A percentile compares a stretch with the other conserved stretches of the same genome.
Conservation (phyloP, 495 filamentous ascomycete species). For the Clohesyomyces aquaticus region DNA sequence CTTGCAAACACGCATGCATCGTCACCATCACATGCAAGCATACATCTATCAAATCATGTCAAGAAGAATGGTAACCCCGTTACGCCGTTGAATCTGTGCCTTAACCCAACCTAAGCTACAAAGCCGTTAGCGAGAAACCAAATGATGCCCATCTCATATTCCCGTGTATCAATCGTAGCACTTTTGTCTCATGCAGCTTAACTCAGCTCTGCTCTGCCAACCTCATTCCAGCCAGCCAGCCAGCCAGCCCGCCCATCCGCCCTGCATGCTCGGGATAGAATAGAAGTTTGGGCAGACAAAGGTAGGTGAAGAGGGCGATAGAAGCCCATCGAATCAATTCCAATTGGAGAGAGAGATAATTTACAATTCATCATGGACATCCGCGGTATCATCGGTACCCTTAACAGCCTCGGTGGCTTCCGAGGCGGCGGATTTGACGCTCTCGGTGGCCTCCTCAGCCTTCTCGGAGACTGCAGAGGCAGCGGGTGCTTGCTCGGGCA, state of each 20-base stretch:
- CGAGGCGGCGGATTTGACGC: slow-evolving; percentile 40
- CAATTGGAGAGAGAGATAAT: slow-evolving; percentile 30
- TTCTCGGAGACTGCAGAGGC: slow-evolving; percentile 56
- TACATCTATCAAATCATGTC: background rate
- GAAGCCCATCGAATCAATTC: no score
- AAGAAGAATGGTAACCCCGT: background rate
- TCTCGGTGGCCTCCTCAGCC: slow-evolving; percentile 48
- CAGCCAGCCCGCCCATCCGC: background rate
- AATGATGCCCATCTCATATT: background rate
- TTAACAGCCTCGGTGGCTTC: slow-evolving; percentile 43
- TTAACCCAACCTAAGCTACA: background rate
- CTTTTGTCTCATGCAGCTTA: background rate
- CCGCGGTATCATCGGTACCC: slow-evolving; percentile 17
- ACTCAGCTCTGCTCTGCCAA: no score
- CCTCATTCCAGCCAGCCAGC: background rate
- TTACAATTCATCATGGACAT: slow-evolving; percentile 70
- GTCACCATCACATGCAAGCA: no score
- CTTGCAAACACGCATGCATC: no score
- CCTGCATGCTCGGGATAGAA: no score
- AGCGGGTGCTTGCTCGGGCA: slow-evolving; percentile 53
- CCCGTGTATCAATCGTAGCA: background rate
- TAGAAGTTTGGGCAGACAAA: background rate
- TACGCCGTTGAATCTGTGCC: background rate
- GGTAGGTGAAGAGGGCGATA: no score
- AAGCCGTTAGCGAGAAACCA: background rate